Evolutionary conservation across 208 protist genomes (phyloP).

Genomic region (Leishmania major): DNA sequence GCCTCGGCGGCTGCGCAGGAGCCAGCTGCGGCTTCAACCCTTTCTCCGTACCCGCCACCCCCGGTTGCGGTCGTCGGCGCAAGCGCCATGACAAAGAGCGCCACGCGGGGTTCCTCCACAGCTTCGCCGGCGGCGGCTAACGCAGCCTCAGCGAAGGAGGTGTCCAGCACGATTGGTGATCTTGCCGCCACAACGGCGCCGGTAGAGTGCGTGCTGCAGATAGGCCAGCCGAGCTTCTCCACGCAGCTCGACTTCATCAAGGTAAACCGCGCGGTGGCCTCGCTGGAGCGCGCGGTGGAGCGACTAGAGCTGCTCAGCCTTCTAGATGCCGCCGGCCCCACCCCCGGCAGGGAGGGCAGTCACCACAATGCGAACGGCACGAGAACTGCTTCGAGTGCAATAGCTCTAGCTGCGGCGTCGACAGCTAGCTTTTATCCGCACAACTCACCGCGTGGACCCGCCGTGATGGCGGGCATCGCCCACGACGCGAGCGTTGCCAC

Average conservation of each 20-base stretch:
- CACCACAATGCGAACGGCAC: constrained; percentile 3
- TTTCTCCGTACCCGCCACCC: constrained; percentile 1
- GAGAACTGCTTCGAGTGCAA: not conserved
- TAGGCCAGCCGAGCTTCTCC: constrained; percentile 46
- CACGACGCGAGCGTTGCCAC: constrained; percentile 16
- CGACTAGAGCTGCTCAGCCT: constrained; percentile 88
- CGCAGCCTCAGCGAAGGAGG: not conserved
- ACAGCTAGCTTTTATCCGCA: constrained; percentile 3
- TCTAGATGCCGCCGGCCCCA: constrained; percentile 56
- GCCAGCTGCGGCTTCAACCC: not conserved
- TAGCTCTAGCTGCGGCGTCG: not conserved
- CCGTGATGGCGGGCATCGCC: constrained; percentile 6
- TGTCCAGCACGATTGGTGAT: constrained; percentile 5
- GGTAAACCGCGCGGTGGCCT: constrained; percentile 77
- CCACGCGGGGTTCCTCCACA: not conserved
- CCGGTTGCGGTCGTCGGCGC: not conserved
- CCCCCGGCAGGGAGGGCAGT: not conserved
- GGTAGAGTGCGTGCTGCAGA: constrained; percentile 35
- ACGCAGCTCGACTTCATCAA: constrained; percentile 64
- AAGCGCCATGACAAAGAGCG: not conserved
- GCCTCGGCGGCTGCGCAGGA: constrained; percentile 2
- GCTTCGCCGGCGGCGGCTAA: not conserved
- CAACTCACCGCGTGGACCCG: constrained; percentile 18
- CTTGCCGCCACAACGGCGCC: constrained; percentile 4
- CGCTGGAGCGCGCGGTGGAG: constrained; percentile 88